Conservation (phyloP, 495 filamentous ascomycete species). For the Venustampulla echinocandica region DNA sequence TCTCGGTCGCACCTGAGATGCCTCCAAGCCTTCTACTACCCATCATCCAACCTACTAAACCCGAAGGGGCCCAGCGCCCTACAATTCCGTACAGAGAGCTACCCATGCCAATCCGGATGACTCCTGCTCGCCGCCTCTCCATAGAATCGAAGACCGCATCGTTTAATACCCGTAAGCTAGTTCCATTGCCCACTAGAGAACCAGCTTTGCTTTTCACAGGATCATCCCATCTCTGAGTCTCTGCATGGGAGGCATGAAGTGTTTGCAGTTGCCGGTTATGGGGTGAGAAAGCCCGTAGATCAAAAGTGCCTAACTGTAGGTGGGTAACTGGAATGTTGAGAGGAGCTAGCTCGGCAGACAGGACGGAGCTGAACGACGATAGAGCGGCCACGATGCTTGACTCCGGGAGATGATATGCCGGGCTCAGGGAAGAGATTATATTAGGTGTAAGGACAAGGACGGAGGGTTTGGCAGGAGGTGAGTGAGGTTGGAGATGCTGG, state of each 20-base stretch:
- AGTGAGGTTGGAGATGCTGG: slow-evolving; percentile 33
- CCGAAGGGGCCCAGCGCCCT: slow-evolving; percentile 70
- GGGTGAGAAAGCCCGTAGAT: slow-evolving; percentile 41
- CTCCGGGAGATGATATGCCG: slow-evolving; percentile 79
- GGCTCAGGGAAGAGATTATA: slow-evolving; percentile 73
- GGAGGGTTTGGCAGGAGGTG: slow-evolving; percentile 34
- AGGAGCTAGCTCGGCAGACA: slow-evolving; percentile 66
- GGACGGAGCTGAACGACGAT: slow-evolving; percentile 64
- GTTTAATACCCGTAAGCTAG: slow-evolving; percentile 65
- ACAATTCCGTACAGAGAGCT: slow-evolving; percentile 77
- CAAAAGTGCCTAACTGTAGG: slow-evolving; percentile 81
- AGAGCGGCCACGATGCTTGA: slow-evolving; percentile 68
- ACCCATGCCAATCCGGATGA: slow-evolving; percentile 72
- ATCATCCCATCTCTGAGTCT: slow-evolving; percentile 59
- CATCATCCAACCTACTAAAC: slow-evolving; percentile 84
- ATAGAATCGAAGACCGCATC: slow-evolving; percentile 83
- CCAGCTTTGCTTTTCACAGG: slow-evolving; percentile 35
- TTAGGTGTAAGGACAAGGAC: slow-evolving; percentile 77
- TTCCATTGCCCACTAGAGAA: slow-evolving; percentile 46
- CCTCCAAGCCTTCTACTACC: slow-evolving; percentile 46
- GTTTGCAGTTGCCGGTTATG: slow-evolving; percentile 15
- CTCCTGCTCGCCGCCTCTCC: slow-evolving; percentile 35
- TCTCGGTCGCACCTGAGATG: slow-evolving; percentile 12
- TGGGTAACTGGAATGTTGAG: slow-evolving; percentile 71
- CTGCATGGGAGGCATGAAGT: slow-evolving; percentile 30